Evolutionary conservation across 2,329 filamentous ascomycete genomes (phyloP).

Genomic region (Xylaria sp.): DNA sequence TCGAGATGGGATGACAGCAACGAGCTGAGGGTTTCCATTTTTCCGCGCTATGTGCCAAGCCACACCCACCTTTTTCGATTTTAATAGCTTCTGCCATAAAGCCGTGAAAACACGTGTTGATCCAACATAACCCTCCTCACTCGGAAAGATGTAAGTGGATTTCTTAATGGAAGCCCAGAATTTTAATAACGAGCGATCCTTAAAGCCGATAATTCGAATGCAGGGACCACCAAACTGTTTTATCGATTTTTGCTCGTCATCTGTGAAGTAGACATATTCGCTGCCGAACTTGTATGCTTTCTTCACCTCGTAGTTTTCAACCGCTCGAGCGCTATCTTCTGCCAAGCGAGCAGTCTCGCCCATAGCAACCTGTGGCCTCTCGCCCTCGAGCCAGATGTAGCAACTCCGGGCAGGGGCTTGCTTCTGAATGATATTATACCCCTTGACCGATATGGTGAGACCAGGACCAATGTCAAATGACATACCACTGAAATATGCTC

Average conservation of each 20-base stretch:
- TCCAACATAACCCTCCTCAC: constrained; percentile 87
- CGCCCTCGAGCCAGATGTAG: constrained; percentile 89
- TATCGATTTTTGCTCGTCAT: constrained; percentile 82
- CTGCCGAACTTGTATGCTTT: constrained; percentile 98
- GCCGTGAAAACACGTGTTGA: constrained; percentile 94
- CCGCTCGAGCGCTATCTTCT: constrained; percentile 78
- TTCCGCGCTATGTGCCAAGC: constrained; percentile 89
- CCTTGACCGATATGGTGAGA: constrained; percentile 88
- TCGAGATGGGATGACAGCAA: constrained; percentile 81
- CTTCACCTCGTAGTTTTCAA: constrained; percentile 83
- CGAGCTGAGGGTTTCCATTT: constrained; percentile 82
- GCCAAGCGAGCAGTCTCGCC: constrained; percentile 79
- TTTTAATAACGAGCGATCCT: constrained; percentile 77
- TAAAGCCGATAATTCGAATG: constrained; percentile 94
- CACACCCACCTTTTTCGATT: constrained; percentile 81
- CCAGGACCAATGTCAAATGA: constrained; percentile 87
- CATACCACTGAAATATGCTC: constrained; percentile 87
- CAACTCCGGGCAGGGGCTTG: constrained; percentile 84
- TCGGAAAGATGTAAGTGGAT: constrained; percentile 92
- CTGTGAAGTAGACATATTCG: constrained; percentile 85
- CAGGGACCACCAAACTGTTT: constrained; percentile 83
- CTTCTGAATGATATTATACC: constrained; percentile 87
- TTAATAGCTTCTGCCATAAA: constrained; percentile 85
- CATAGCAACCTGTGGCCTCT: constrained; percentile 81
- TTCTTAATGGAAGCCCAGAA: constrained; percentile 88